Percentiles rank a stretch among this genome's conserved stretches.
Evolutionary conservation across 352 stramenopile genomes (phyloP).

Genomic region (Globisporangium cylindrosporum): DNA sequence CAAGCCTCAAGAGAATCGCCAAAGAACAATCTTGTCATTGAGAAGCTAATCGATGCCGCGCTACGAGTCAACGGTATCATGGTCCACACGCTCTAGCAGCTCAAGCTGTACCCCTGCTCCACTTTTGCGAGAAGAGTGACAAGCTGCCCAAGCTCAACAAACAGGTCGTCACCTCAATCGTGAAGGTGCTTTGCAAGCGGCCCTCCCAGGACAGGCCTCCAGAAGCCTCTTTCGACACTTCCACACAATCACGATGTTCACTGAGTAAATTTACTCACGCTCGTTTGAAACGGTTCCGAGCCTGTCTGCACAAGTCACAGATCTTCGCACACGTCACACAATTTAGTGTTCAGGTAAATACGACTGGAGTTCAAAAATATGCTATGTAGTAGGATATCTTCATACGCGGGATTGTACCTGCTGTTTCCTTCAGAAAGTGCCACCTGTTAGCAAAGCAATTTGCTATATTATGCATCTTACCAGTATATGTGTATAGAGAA

Average conservation of each 20-base stretch:
- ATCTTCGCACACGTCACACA: no score
- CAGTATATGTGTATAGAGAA: not conserved
- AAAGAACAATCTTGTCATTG: not conserved
- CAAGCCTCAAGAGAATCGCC: not conserved
- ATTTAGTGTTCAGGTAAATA: no score
- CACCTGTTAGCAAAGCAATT: no score
- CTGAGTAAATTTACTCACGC: no score
- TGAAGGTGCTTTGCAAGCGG: not conserved
- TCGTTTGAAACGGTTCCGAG: no score
- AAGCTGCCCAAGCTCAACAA: not conserved
- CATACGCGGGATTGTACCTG: no score
- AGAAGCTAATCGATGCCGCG: not conserved
- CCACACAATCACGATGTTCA: no score
- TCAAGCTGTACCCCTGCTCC: not conserved
- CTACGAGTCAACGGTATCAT: not conserved
- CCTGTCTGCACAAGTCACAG: no score
- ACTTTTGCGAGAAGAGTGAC: not conserved
- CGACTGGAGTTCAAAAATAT: not conserved
- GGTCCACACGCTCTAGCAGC: not conserved
- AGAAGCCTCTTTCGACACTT: no score
- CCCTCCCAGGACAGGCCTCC: not conserved
- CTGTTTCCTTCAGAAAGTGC: no score
- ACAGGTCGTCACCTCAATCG: not conserved
- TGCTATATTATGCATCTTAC: not conserved
- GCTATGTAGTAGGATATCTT: no score